Evolutionary conservation across 2,329 filamentous ascomycete genomes (phyloP), one percentile per base, ranked within the genome.

Genomic region (Hansfordia pulvinata): DNA sequence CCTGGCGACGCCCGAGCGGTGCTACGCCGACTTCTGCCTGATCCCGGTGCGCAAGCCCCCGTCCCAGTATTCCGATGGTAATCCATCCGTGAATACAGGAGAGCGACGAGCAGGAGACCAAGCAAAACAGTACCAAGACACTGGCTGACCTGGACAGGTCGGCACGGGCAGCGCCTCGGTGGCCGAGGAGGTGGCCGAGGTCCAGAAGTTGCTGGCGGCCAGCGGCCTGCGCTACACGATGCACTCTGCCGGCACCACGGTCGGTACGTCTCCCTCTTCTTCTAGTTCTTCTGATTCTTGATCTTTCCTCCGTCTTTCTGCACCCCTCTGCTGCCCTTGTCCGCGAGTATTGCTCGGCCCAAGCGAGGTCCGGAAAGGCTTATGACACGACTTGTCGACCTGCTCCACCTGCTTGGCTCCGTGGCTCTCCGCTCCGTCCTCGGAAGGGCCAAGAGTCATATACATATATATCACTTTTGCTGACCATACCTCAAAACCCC

Each of bases 171-270:
- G 56, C 20, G 64, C 72, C 27, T 85, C 81, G 2, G 79, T 88
- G 10, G 78, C 82, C 4, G 71, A 77, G 39, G 81, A 96, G 49
- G 75, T 98, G 17, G 88, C 88, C 18, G 76, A 80, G 35, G 84
- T 96, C 19, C 88, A 96, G 58, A 73, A 76, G 30, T 64, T 96
- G 19, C 66, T 98, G 42, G 74, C 79, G 52, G 73, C 70, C 28
- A 90, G 79, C 40, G 84, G 84, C 2, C 52, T 96, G 35, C 76
- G 72, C 36, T 88, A 86, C 49, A 75, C 69, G 24, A 90, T 96
- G 83, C 88, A 96, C 55, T 86, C 82, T 15, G 86, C 85, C 3
- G 90, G 88, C 9, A 94, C 88, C 0, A 96, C 88, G 0, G 69
- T 96, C 29, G 85, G 84, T 90, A 60, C 31, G 75, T 60, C 16